Conservation (phyloP, 2,329 filamentous ascomycete genomes). For the Monilinia polystroma region DNA sequence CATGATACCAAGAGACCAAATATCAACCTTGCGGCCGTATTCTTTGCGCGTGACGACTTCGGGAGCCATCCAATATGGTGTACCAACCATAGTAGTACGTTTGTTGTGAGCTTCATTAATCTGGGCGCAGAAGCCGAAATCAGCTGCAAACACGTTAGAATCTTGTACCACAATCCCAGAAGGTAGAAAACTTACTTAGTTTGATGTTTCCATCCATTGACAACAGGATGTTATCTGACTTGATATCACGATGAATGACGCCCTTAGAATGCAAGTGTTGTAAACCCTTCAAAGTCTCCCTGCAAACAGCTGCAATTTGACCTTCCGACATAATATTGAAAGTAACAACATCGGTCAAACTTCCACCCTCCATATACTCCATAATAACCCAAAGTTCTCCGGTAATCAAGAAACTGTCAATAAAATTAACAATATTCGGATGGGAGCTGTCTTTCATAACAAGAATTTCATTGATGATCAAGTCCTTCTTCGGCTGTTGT, state of each 20-base stretch:
- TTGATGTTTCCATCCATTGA: constrained; percentile 96
- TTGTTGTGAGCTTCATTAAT: constrained; percentile 98
- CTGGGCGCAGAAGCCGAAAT: constrained; percentile 98
- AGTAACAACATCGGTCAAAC: constrained; percentile 95
- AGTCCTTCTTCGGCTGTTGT: constrained; percentile 96
- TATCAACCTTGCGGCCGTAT: constrained; percentile 97
- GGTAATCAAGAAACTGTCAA: constrained; percentile 88
- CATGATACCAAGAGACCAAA: constrained; percentile 99
- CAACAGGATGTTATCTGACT: constrained; percentile 95
- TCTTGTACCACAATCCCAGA: not conserved
- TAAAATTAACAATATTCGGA: constrained; percentile 98
- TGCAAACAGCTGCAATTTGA: constrained; percentile 93
- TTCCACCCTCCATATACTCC: constrained; percentile 99
- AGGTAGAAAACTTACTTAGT: constrained; percentile 65
- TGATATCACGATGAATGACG: constrained; percentile 98
- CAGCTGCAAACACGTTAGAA: constrained; percentile 58
- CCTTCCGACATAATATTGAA: constrained; percentile 99
- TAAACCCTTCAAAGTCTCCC: constrained; percentile 86
- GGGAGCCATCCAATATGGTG: constrained; percentile 99
- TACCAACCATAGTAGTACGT: constrained; percentile 98
- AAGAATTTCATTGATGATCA: constrained; percentile 98
- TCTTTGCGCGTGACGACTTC: constrained; percentile 97
- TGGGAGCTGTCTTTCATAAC: constrained; percentile 99
- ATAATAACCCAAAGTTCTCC: constrained; percentile 98
- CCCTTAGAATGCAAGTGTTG: constrained; percentile 97